Conservation (phyloP, 1,284 basidiomycete genomes). For the Ustilago lituana region DNA sequence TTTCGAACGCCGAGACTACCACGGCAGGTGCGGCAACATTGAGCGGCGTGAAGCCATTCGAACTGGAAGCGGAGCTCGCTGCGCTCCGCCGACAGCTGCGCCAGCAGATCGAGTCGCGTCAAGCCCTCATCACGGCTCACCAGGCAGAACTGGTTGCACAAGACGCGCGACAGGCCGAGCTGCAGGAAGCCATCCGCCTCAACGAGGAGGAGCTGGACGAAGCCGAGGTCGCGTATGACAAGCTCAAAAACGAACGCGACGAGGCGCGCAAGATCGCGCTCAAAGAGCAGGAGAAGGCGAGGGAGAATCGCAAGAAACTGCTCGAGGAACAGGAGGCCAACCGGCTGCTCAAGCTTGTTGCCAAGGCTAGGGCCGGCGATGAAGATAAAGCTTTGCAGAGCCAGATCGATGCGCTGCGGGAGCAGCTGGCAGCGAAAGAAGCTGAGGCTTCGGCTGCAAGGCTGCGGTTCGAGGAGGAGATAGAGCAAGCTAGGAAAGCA, state of each 20-base stretch:
- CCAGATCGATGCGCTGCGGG: slow-evolving; percentile 38
- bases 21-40: slow-evolving; percentile 1
- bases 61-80: slow-evolving; percentile 56
- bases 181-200: slow-evolving; percentile 32
- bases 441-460: slow-evolving; percentile 15
- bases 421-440: slow-evolving; percentile 24
- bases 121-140: slow-evolving; percentile 21
- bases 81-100: slow-evolving; percentile 47
- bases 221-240: slow-evolving; percentile 41
- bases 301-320: slow-evolving; percentile 27
- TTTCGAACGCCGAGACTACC: neutral
- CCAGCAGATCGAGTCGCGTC: slow-evolving; percentile 29
- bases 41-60: slow-evolving; percentile 43
- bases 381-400: slow-evolving; percentile 19
- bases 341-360: slow-evolving; percentile 42
- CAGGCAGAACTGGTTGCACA: slow-evolving; percentile 31
- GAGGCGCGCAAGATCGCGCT: slow-evolving; percentile 43
- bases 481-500: slow-evolving; percentile 10
- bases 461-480: slow-evolving; percentile 15
- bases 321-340: slow-evolving; percentile 50
- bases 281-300: slow-evolving; percentile 42
- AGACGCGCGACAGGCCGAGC: slow-evolving; percentile 32
- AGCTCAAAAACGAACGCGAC: slow-evolving; percentile 44
- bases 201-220: slow-evolving; percentile 52
- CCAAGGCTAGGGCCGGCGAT: slow-evolving; percentile 31